These are phyloP conservation scores for Suillus weaverae DNA, from an alignment of 768 basidiomycete genomes.

Conservation along the genomic window DNA sequence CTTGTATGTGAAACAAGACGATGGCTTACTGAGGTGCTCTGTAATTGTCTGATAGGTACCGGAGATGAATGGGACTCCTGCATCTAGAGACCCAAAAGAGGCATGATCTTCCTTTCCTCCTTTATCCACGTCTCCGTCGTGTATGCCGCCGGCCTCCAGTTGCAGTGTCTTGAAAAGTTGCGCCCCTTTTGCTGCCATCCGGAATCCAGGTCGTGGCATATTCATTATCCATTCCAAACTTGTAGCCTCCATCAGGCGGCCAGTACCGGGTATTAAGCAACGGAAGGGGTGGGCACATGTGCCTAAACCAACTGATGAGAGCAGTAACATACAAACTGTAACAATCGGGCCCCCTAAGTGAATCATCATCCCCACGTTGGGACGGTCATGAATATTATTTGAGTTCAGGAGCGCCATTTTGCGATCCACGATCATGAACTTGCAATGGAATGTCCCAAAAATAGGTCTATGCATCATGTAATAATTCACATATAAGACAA, in stretches of 20 bases:
- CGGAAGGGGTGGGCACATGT: conserved; percentile 47
- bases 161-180: conserved; percentile 24
- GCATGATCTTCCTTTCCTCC: not conserved
- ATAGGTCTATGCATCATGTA: conserved; percentile 37
- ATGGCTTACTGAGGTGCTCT: conserved; percentile 37
- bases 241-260: conserved; percentile 37
- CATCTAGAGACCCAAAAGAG: not conserved
- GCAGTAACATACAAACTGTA: conserved; percentile 68
- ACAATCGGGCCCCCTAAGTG: conserved; percentile 74
- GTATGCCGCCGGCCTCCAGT: conserved; percentile 13
- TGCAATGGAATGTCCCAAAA: conserved; percentile 70
- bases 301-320: conserved; percentile 58
- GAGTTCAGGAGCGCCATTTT: conserved; percentile 62
- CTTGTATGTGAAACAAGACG: not conserved
- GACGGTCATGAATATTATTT: conserved; percentile 67
- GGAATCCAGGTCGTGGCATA: conserved; percentile 30
- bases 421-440: conserved; percentile 70
- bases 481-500: conserved; percentile 20
- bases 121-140: conserved; percentile 6
- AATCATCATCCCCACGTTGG: conserved; percentile 60
- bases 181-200: conserved; percentile 24
- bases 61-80: conserved; percentile 26
- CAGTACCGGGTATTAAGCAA: conserved; percentile 35
- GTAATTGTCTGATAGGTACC: conserved; percentile 39
- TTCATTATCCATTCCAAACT: conserved; percentile 34